Conservation (phyloP, 2,329 filamentous ascomycete genomes). For the Erysiphe pulchra region DNA sequence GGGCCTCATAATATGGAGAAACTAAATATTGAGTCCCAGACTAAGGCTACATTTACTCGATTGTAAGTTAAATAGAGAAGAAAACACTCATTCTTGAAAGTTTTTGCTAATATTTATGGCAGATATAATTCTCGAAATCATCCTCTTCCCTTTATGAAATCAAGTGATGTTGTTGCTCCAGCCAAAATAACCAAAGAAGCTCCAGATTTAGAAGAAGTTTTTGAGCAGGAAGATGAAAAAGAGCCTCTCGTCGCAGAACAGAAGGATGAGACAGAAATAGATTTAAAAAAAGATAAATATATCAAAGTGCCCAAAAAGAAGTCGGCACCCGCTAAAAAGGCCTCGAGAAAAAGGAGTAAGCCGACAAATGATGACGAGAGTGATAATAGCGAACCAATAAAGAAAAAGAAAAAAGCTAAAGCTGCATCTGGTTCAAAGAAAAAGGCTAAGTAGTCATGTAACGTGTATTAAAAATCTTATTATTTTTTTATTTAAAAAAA, state of each 20-base stretch:
- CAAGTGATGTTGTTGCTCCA: conserved; percentile 46
- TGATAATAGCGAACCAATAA: conserved; percentile 6
- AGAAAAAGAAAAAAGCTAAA: conserved; percentile 8
- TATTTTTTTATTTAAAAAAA: no score
- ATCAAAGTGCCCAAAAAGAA: conserved; percentile 57
- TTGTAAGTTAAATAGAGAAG: conserved; percentile 29
- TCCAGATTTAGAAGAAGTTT: conserved; percentile 85
- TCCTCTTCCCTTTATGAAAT: conserved; percentile 89
- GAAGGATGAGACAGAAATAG: conserved; percentile 35
- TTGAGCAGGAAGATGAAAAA: conserved; percentile 69
- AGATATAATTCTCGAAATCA: conserved; percentile 74
- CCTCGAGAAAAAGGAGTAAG: conserved; percentile 15
- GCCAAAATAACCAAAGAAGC: conserved; percentile 48
- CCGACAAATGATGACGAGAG: conserved; percentile 6
- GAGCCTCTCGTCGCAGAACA: conserved; percentile 17
- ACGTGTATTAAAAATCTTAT: no score
- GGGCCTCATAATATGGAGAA: conserved; percentile 55
- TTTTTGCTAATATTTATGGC: not conserved
- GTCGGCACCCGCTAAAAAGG: conserved; percentile 21
- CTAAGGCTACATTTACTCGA: conserved; percentile 75
- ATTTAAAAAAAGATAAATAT: conserved; percentile 85
- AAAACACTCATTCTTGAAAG: not conserved
- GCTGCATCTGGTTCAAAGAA: conserved; percentile 5
- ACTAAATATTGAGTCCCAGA: conserved; percentile 58
- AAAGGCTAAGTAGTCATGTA: not conserved